Evolutionary conservation across 2,329 filamentous ascomycete species (phyloP), one percentile per base, ranked within the genome.

Genomic region (Paracamarosporium sp.): DNA sequence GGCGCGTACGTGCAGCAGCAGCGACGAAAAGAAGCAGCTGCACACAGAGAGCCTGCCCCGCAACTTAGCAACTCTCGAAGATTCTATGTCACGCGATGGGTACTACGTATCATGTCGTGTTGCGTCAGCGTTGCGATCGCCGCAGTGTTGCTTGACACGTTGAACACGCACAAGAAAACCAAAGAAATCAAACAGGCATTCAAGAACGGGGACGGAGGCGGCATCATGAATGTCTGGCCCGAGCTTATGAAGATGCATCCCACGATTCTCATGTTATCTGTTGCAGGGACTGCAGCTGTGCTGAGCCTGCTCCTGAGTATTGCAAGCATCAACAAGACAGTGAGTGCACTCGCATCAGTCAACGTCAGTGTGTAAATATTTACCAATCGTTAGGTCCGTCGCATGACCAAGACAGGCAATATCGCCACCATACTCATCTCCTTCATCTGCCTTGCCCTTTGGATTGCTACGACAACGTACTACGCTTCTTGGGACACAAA

Each of bases 401-500:
- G 58, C 27, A 64, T 64, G 64, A 64, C 64, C 1, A 63, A 61
- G 35, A 54, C 62, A 3, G 63, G 64, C 0, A 67, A 67, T 25
- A 55, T 64, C 11, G 56, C 59, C 11, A 67, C 64, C 1, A 55
- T 65, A 12, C 35, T 61, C 5, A 55, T 64, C 11, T 67, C 64
- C 0, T 28, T 36, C 4, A 44, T 64, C 13, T 65, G 64, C 20
- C 58, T 67, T 2, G 50, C 35, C 4, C 25, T 65, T 8, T 67
- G 64, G 64, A 41, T 63, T 1, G 53, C 50, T 1, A 61, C 63
- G n/a, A 65, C 60, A 5, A 58, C 41, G 25, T 67, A 65, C 33
- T 67, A 65, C 40, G 63, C 55, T n/a, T 61, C 64, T 2, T 67
- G 63, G 61, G 64, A 67, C 31, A 62, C 57, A 1, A 56, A 47